Percentiles rank a stretch among this genome's conserved stretches.
These are phyloP conservation scores for Hyparrhenia diplandra DNA, from an alignment of 176 grass and related monocot genomes.

Conservation along the genomic window DNA sequence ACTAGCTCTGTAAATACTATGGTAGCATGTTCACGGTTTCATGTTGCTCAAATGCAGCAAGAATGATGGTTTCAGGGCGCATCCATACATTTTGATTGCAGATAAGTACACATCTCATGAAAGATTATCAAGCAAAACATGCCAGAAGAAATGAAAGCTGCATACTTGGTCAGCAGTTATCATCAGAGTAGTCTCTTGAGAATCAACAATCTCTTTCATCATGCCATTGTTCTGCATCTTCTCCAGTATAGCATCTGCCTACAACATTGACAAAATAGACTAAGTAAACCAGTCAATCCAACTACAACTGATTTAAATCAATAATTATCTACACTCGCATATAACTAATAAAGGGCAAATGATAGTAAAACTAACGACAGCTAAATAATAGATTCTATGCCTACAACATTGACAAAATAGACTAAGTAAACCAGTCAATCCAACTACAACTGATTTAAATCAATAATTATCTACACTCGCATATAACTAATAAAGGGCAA, in stretches of 20 bases:
- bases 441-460: neutral
- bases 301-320: neutral
- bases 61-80: neutral
- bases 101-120: neutral
- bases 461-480: neutral
- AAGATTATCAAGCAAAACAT: neutral
- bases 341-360: too few species aligned
- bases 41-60: neutral
- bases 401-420: constrained; percentile 16
- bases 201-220: constrained; percentile 49
- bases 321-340: neutral
- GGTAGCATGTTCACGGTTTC: neutral
- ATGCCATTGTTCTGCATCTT: constrained; percentile 63
- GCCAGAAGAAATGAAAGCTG: neutral
- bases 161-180: constrained; percentile 81
- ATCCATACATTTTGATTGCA: neutral
- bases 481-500: neutral
- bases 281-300: neutral
- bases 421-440: neutral
- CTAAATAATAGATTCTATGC: neutral
- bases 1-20: constrained; percentile 3
- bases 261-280: neutral
- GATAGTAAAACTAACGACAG: too few species aligned
- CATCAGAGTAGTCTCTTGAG: constrained; percentile 57
- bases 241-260: constrained; percentile 80